Evolutionary conservation across 2,329 filamentous ascomycete species (phyloP), one percentile per base, ranked within the genome.

Genomic region (Bipolaris victoriae): DNA sequence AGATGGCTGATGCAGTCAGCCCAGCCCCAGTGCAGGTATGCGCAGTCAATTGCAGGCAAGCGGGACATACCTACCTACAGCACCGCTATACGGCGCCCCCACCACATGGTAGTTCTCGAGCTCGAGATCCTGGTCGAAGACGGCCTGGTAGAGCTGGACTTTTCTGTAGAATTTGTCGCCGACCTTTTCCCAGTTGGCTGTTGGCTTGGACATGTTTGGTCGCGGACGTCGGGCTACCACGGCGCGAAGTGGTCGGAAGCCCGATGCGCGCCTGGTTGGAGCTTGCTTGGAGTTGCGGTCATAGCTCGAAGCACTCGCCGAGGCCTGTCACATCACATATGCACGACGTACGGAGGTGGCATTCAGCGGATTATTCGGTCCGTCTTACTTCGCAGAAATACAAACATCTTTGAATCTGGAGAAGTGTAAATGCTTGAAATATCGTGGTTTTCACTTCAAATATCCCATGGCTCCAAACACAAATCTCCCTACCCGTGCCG

Each of bases 81-180:
- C 93, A 71, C 95, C 95, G 70, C 90, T 92, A 77, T 95, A 97
- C 22, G 92, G 92, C 75, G 95, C 96, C 72, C 93, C 95, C 56
- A 89, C 88, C 71, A 97, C 88, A 70, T 94, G 84, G 80, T 96
- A 96, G 81, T 95, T 96, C 81, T 97, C 93, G 66, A 99, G 86
- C 80, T 99, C 93, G 61, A 97, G 83, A 74, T 97, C 92, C 73
- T 90, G 86, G 78, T 97, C 92, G 77, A 98, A 99, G 64, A 98
- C 86, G 65, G 88, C 90, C 60, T 92, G 93, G 82, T 98, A 99
- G 60, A 97, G 86, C 78, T 94, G 90, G 55, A 91, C 88, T 81
- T 96, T 97, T 76, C 94, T 91, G 81, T 98, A 99, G 83, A 96
- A 98, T 71, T 87, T 89, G 78, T 96, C 90, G 74, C 92, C 95